Evolutionary conservation across 148 eudicot species (phyloP).

Genomic region (Spergularia bocconei): DNA sequence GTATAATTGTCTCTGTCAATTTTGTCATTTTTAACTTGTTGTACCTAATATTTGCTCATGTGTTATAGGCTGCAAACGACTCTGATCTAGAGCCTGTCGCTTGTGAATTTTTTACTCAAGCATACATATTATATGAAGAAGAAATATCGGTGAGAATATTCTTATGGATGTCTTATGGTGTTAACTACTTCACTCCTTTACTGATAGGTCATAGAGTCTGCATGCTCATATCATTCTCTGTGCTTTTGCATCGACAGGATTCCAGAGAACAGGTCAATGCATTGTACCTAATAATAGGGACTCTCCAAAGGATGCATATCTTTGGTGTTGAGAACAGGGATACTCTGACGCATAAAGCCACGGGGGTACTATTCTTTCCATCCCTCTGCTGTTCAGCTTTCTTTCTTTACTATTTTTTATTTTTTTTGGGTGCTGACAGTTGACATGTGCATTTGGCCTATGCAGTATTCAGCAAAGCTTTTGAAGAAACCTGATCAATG

Average conservation of each 20-base stretch:
- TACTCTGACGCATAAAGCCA: constrained; percentile 95
- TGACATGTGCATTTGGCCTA: constrained; percentile 2
- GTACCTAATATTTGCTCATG: neutral
- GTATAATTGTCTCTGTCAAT: constrained; percentile 4
- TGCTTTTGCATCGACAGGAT: constrained; percentile 46
- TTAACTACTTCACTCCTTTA: neutral
- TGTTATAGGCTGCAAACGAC: constrained; percentile 82
- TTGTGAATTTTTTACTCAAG: constrained; percentile 97
- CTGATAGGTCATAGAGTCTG: neutral
- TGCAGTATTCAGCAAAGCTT: constrained; percentile 95
- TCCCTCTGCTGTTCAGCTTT: constrained; percentile 1
- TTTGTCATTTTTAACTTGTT: constrained; percentile 2
- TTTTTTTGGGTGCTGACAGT: neutral
- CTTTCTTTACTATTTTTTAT: neutral
- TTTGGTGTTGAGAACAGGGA: constrained; percentile 98
- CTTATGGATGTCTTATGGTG: neutral
- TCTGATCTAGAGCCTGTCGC: constrained; percentile 96
- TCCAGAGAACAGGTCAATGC: constrained; percentile 95
- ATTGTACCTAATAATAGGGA: constrained; percentile 80
- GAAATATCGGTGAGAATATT: constrained; percentile 72
- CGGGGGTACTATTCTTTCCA: constrained; percentile 64
- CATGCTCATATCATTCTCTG: constrained; percentile 22
- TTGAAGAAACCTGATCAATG: constrained; percentile 99
- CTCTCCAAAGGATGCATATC: constrained; percentile 87
- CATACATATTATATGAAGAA: constrained; percentile 94